These are phyloP conservation scores for Trametes versicolor DNA, from an alignment of 1,284 basidiomycete genomes.

Conservation along the genomic window DNA sequence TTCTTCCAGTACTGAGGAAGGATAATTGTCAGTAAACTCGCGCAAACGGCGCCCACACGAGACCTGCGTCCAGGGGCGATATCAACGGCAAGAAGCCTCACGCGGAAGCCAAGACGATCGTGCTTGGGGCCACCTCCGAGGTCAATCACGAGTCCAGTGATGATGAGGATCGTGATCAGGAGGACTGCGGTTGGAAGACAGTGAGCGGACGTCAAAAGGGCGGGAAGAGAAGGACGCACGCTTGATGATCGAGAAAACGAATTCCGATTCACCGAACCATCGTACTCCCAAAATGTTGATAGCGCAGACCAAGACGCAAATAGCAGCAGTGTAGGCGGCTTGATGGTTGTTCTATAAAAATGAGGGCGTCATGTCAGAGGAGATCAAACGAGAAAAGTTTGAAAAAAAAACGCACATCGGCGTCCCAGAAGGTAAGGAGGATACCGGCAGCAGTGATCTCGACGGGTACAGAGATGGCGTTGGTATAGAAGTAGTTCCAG, in stretches of 20 bases:
- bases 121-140: conserved; percentile 73
- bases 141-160: conserved; percentile 75
- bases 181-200: conserved; percentile 47
- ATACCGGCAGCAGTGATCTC: conserved; percentile 84
- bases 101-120: conserved; percentile 70
- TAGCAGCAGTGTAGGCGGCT: conserved; percentile 70
- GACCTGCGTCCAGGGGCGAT: neutral
- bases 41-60: neutral
- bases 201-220: neutral
- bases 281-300: conserved; percentile 84
- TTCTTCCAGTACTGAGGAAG: conserved; percentile 70
- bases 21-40: neutral
- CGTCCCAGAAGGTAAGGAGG: conserved; percentile 83
- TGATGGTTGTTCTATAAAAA: conserved; percentile 54
- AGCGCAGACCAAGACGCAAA: conserved; percentile 65
- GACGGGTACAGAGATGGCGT: conserved; percentile 71
- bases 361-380: neutral
- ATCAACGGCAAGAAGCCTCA: conserved; percentile 37
- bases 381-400: conserved; percentile 5
- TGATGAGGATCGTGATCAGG: conserved; percentile 68
- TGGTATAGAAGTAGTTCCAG: conserved; percentile 60
- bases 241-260: conserved; percentile 71
- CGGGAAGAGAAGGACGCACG: conserved; percentile 47
- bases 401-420: conserved; percentile 51
- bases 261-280: conserved; percentile 62